Percentiles rank a stretch among this genome's conserved stretches.
These are phyloP conservation scores for Aspergillus leporis DNA, from an alignment of 495 filamentous ascomycete genomes.

Conservation along the genomic window DNA sequence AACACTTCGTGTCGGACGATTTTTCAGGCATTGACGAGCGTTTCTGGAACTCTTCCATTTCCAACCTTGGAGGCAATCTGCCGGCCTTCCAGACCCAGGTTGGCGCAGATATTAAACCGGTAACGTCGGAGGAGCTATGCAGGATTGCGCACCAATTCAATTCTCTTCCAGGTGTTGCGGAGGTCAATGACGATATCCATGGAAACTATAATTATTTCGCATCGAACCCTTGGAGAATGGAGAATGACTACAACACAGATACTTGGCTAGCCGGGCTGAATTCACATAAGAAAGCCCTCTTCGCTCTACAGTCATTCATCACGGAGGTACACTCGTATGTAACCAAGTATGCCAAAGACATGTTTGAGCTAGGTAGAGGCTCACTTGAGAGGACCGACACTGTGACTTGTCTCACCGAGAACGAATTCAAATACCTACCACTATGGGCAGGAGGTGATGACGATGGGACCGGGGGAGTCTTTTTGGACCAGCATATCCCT, in stretches of 20 bases:
- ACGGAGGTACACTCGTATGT: conserved; percentile 22
- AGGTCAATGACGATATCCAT: neutral
- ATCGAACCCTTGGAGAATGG: neutral
- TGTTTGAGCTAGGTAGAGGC: conserved; percentile 18
- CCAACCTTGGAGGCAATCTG: conserved; percentile 8
- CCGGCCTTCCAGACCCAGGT: conserved; percentile 10
- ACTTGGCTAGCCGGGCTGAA: neutral
- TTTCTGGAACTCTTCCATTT: conserved; percentile 3
- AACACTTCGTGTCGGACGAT: neutral
- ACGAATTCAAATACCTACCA: conserved; percentile 54
- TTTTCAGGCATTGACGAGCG: neutral
- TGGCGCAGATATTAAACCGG: conserved; percentile 4
- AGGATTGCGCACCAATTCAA: neutral
- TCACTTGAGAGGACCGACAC: conserved; percentile 35
- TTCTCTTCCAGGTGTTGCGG: neutral
- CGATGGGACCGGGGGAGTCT: conserved; percentile 56
- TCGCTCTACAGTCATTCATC: conserved; percentile 12
- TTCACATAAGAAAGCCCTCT: neutral
- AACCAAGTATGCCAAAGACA: conserved; percentile 9
- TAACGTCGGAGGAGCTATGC: neutral
- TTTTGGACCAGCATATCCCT: conserved; percentile 41
- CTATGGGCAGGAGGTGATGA: conserved; percentile 58
- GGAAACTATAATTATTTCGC: neutral
- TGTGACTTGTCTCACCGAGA: conserved; percentile 47
- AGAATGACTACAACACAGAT: neutral